A percentile compares a stretch with the other conserved stretches of the same genome.
phyloP scores from a whole-genome alignment of 1,284 basidiomycete genomes.

The Ustilago curta region DNA sequence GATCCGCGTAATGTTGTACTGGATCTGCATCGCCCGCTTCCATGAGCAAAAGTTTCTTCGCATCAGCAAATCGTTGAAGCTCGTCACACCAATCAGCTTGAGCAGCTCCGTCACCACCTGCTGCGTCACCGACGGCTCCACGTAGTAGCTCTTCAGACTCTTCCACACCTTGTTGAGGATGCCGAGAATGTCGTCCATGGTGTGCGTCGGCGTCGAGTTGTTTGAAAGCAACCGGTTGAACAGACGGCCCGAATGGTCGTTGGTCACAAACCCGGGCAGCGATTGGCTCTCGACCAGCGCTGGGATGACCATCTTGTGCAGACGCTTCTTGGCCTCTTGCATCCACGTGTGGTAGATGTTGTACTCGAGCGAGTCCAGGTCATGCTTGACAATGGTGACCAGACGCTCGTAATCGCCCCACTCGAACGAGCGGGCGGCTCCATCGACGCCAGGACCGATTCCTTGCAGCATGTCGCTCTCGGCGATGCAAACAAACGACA shows the following conservation, averaged over 20 bases:
- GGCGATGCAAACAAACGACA: conserved; percentile 98
- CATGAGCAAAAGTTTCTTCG: conserved; percentile 98
- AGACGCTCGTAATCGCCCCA: conserved; percentile 97
- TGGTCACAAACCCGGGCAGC: conserved; percentile 95
- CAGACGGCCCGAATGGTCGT: conserved; percentile 88
- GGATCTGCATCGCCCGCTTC: conserved; percentile 80
- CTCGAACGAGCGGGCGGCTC: conserved; percentile 89
- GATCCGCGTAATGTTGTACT: conserved; percentile 75
- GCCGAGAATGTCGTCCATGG: conserved; percentile 98
- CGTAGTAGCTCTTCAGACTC: conserved; percentile 97
- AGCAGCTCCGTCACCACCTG: conserved; percentile 96
- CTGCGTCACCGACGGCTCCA: conserved; percentile 97
- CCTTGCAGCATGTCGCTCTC: conserved; percentile 98
- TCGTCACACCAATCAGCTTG: conserved; percentile 95
- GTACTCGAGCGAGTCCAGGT: conserved; percentile 97
- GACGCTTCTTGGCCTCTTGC: conserved; percentile 95
- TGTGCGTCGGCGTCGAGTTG: conserved; percentile 87
- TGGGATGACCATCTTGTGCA: conserved; percentile 98
- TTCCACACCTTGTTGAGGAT: conserved; percentile 98
- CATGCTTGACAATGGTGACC: conserved; percentile 97
- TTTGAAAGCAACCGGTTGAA: conserved; percentile 88
- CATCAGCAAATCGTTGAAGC: conserved; percentile 99
- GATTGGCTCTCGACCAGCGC: conserved; percentile 98
- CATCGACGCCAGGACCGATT: conserved; percentile 90
- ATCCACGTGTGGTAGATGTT: conserved; percentile 99